Evolutionary conservation across 148 eudicot species (phyloP), one percentile per base, ranked within the genome.

Genomic region (Spergularia bocconei): DNA sequence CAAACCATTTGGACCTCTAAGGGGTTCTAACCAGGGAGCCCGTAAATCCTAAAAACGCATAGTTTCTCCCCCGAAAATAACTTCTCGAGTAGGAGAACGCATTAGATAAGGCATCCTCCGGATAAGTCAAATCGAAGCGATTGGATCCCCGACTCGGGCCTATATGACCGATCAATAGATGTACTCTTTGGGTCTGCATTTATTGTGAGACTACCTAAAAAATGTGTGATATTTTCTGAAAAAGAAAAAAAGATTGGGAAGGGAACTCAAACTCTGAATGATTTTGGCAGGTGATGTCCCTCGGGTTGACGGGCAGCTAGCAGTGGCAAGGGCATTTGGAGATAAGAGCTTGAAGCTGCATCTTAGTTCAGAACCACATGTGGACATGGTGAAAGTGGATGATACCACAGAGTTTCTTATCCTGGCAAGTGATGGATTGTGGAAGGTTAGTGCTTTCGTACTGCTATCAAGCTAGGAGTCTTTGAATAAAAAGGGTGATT

Each of bases 251-350:
- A 20, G 13, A 23, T 11, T 10, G 33, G 19, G 6, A 38, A 15
- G 58, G 44, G 20, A 3, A 50, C 11, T 44, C 48, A 44, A 44
- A 44, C 1, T 13, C 16, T 38, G 11, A 21, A 39, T 36, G 33
- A 50, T n/a, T 72, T 73, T 50, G 73, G 67, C 77, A 93, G 97
- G 95, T 71, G 98, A 93, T 75, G 96, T 91, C 25, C 97, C 97
- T 63, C 90, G 97, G 52, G 98, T 94, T 60, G 96, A 94, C 75
- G 98, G 96, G n/a, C 95, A 87, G 82, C 81, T 94, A 54, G 98
- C 97, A 6, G 97, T 94, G 63, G 90, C 98, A 1, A 88, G 98
- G 82, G 97, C 98, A 53, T 91, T 94, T 79, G 98, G 98, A 3
- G 97, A 94, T 82, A 90, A 88, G 86, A 90, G 91, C 84, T 84